These are phyloP conservation scores for Rhinocladiella similis DNA, from an alignment of 2,329 filamentous ascomycete species.

Conservation along the genomic window DNA sequence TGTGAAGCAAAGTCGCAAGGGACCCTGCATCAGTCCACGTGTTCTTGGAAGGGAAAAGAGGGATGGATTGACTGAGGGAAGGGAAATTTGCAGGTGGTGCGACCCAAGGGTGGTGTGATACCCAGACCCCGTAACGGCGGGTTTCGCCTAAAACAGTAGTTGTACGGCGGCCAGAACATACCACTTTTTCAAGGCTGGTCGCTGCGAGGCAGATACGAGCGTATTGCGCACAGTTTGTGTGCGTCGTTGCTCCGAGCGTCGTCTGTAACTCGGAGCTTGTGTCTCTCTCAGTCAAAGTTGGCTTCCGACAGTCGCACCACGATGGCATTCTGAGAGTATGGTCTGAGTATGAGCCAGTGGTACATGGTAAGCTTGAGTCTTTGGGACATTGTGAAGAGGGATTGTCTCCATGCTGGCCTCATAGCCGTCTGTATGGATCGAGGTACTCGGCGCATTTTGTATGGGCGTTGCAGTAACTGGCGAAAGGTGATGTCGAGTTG, in stretches of 20 bases:
- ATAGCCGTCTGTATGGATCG: background rate
- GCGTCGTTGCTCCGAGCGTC: background rate
- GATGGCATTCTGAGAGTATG: constrained; percentile 9
- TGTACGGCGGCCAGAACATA: background rate
- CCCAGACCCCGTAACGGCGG: background rate
- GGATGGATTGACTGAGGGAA: background rate
- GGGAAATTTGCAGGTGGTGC: background rate
- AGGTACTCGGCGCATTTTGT: background rate
- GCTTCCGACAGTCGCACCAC: constrained; percentile 5
- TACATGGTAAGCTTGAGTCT: background rate
- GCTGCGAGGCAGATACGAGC: too few relatives aligned
- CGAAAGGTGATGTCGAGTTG: too few relatives aligned
- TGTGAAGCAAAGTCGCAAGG: background rate
- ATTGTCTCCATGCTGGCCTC: background rate
- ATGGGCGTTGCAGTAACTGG: background rate
- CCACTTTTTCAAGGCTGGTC: background rate
- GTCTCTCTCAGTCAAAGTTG: background rate
- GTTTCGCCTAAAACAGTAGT: background rate
- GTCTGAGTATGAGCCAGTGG: constrained; percentile 11
- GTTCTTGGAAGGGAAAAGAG: background rate
- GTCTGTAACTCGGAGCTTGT: background rate
- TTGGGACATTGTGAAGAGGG: background rate
- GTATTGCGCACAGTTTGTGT: too few relatives aligned
- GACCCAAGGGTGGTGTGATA: background rate
- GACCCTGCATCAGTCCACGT: background rate